Evolutionary conservation across 2,329 filamentous ascomycete species (phyloP), one percentile per base, ranked within the genome.

Genomic region (Diplodia mutila): DNA sequence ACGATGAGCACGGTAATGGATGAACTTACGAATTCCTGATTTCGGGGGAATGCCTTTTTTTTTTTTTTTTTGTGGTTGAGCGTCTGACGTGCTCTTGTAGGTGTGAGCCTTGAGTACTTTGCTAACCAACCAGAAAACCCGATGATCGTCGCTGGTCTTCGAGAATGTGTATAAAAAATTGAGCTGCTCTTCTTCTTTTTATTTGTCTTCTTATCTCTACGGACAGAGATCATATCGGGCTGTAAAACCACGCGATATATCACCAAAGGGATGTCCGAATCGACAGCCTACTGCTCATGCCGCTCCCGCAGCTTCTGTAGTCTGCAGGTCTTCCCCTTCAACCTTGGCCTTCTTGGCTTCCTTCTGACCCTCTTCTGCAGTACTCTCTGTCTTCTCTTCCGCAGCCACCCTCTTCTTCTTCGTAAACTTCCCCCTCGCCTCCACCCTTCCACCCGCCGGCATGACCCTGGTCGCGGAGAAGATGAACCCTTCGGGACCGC

Each of bases 401-500:
- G 18, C 57, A 9, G 48, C 73, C 5, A 70, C 73, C 80, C 90
- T 94, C 77, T 88, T 89, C 79, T 87, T 88, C 79, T 92, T 91
- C 65, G 80, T 74, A 65, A 88, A 89, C 75, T 90, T 91, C 0
- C 95, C 95, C 69, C 93, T 88, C 1, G 94, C 94, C 74, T 93
- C 90, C 4, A 97, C 90, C 72, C 86, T 89, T 1, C 91, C 92
- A 73, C 92, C 87, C 0, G 91, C 88, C 0, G 95, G 95, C 54
- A 94, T 81, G 0, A 95, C 93, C 72, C 89, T 87, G 76, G 91
- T 92, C 0, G 86, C 94, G 32, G 93, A 94, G 72, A 98, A 93
- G 3, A 99, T 77, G 77, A 92, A 99, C 0, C 95, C 95, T 75
- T 98, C 94, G 0, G 93, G 89, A 0, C 94, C 94, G 23, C 95